Base-by-base conservation (phyloP, 805 yeast genomes). In the Ogataea henricii region DNA sequence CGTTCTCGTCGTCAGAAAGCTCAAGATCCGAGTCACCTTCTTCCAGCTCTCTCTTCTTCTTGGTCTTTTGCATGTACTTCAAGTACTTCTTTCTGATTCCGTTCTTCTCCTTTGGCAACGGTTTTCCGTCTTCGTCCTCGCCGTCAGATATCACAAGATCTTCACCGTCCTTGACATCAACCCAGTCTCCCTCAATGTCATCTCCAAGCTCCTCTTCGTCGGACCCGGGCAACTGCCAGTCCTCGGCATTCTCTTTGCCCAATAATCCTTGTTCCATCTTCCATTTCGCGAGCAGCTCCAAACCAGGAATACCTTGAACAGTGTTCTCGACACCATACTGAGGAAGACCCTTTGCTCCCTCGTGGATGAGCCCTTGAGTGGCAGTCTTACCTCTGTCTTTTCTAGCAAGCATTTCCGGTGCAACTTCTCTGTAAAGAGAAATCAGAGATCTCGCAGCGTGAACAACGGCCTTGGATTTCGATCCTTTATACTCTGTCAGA, bases 311-410 rank as follows among this genome's bases (percentile, higher is more conserved):
- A 35, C 89, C 83, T n/a, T 81, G 79, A 20, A 78, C 76, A 34
- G 76, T 75, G 35, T 74, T 71, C 57, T 90, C 95, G 44, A 81
- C 82, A 77, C 97, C 97, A 57, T 77, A 91, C 63, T 78, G 78
- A 32, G 83, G 83, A 54, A 71, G 47, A 17, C 76, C 76, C 23
- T 72, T 71, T 54, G 81, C 76, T 32, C 61, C 63, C 45, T 78
- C 83, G 22, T 77, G 74, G 56, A 85, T 87, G 49, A 92, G 54
- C 49, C 81, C 94, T 81, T 91, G 85, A 14, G 96, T 76, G 7
- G 97, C 98, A 20, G 76, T 72, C 70, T 94, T 92, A 64, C 99
- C 99, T 65, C 99, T 80, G 65, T 94, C 98, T 63, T 89, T 90
- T 58, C 83, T 78, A 46, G 79, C 77, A 59, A 94, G 78, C 97